phyloP scores from a whole-genome alignment of 192 early-diverging fungal genomes.

The Diversispora epigaea region DNA sequence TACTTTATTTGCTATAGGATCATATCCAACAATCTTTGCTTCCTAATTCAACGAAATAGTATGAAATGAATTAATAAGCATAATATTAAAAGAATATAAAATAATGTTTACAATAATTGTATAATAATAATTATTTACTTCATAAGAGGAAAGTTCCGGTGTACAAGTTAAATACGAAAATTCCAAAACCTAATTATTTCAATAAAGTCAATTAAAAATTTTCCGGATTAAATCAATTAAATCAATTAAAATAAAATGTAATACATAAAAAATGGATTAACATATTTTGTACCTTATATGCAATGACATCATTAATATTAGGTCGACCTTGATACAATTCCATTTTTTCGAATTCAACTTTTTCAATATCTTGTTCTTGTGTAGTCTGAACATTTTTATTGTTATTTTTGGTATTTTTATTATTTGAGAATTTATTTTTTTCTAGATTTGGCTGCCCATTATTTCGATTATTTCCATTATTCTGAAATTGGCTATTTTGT shows the following conservation, averaged over 20 bases:
- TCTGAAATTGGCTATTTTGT: neutral
- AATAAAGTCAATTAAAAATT: neutral
- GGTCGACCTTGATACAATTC: slow-evolving; percentile 6
- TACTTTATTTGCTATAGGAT: neutral
- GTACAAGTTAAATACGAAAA: neutral
- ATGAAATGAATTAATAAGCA: neutral
- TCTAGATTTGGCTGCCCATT: no score
- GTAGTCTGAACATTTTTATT: neutral
- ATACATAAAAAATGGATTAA: neutral
- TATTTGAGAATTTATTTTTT: neutral
- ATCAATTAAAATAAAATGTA: no score
- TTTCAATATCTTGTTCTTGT: neutral
- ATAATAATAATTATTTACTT: neutral
- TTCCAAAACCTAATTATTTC: neutral
- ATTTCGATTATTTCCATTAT: no score
- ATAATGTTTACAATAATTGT: neutral
- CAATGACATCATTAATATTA: neutral
- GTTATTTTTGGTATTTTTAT: neutral
- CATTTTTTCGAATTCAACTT: neutral
- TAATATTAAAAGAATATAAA: neutral
- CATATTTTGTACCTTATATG: slow-evolving; percentile 13
- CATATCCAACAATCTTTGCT: neutral
- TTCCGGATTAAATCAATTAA: no score
- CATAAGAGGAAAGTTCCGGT: neutral
- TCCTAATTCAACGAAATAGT: neutral